Evolutionary conservation across 495 filamentous ascomycete species (phyloP).

Genomic region (Hyaloscypha finlandica): DNA sequence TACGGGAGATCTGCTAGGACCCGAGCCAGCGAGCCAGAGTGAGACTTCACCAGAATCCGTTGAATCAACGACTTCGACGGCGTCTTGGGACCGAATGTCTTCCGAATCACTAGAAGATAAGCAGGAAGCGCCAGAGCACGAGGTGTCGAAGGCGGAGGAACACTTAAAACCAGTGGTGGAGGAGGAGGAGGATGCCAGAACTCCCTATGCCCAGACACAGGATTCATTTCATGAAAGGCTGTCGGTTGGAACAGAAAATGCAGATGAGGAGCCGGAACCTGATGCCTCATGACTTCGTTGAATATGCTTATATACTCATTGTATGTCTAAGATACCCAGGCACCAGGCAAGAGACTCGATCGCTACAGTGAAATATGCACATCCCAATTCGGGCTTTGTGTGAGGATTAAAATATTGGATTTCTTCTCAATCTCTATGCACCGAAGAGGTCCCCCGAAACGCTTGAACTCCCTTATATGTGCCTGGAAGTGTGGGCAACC

Average conservation of each 20-base stretch:
- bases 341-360: background rate
- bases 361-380: background rate
- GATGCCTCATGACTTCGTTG: background rate
- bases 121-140: constrained; percentile 16
- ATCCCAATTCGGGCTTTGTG: background rate
- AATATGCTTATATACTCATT: constrained; percentile 22
- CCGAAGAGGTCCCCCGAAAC: background rate
- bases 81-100: constrained; percentile 23
- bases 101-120: constrained; percentile 18
- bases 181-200: constrained; percentile 14
- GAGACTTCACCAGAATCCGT: constrained; percentile 34
- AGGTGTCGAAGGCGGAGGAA: constrained; percentile 15
- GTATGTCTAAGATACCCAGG: constrained; percentile 25
- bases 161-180: background rate
- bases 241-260: constrained; percentile 16
- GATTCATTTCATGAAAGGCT: constrained; percentile 28
- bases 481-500: background rate
- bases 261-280: constrained; percentile 30
- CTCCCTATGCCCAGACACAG: constrained; percentile 14
- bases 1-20: background rate
- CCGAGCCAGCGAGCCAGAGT: background rate
- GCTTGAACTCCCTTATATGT: background rate
- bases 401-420: background rate
- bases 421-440: background rate
- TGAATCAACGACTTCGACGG: constrained; percentile 8